phyloP scores from a whole-genome alignment of 768 basidiomycete species.

The Pleurotus cornucopiae region DNA sequence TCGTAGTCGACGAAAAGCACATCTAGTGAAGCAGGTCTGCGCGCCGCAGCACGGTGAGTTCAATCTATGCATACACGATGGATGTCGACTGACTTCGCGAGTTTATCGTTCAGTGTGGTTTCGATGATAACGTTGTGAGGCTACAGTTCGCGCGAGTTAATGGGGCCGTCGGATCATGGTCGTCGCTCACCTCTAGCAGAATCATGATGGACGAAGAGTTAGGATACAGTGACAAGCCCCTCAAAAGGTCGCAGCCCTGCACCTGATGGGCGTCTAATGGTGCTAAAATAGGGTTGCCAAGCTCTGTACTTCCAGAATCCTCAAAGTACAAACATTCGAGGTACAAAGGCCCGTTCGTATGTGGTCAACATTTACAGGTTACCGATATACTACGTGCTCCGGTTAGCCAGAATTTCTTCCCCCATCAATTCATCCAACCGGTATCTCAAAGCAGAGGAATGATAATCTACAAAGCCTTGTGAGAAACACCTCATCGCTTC shows the following conservation, averaged over 20 bases:
- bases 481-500: background rate
- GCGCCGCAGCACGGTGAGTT: slow-evolving; percentile 32
- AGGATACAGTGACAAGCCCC: no score
- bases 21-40: slow-evolving; percentile 87
- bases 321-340: no score
- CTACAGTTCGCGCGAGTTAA: slow-evolving; percentile 31
- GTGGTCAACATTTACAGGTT: no score
- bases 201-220: slow-evolving; percentile 53
- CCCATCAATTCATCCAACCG: background rate
- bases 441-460: background rate
- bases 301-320: no score
- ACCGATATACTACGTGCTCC: no score
- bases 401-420: background rate
- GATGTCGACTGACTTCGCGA: slow-evolving; percentile 56
- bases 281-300: no score
- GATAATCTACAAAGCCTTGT: slow-evolving; percentile 2
- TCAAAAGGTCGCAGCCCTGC: no score
- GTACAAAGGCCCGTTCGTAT: no score
- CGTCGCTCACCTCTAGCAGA: slow-evolving; percentile 66
- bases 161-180: background rate
- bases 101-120: slow-evolving; percentile 82
- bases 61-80: slow-evolving; percentile 8
- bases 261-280: no score
- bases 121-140: slow-evolving; percentile 92
- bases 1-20: slow-evolving; percentile 98